phyloP scores from a whole-genome alignment of 2,329 filamentous ascomycete genomes.

The Arthroderma sp. region DNA sequence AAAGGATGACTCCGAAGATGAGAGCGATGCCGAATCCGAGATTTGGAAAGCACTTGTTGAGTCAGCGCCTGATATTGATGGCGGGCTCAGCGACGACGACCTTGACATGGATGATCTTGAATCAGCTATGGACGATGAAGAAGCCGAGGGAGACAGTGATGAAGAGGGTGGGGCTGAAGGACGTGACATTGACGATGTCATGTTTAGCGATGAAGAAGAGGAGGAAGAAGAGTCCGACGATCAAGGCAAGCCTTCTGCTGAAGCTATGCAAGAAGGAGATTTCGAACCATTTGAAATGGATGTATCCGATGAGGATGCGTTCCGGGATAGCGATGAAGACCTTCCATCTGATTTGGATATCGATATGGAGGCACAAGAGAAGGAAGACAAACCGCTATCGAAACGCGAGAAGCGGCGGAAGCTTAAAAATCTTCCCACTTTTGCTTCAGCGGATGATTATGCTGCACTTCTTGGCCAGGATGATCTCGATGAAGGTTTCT shows the following conservation, averaged over 20 bases:
- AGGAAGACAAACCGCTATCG: constrained; percentile 25
- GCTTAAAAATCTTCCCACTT: constrained; percentile 78
- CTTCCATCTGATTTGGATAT: constrained; percentile 38
- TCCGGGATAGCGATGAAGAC: constrained; percentile 41
- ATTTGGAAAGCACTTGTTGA: constrained; percentile 86
- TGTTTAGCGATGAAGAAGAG: constrained; percentile 9
- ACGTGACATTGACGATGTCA: constrained; percentile 20
- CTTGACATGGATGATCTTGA: constrained; percentile 44
- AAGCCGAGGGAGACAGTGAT: constrained; percentile 31
- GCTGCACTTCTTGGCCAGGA: constrained; percentile 68
- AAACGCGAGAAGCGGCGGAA: constrained; percentile 58
- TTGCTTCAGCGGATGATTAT: constrained; percentile 90
- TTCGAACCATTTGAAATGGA: constrained; percentile 34
- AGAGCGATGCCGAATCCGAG: constrained; percentile 53
- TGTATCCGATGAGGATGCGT: constrained; percentile 33
- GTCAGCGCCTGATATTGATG: constrained; percentile 64
- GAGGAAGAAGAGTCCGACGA: constrained; percentile 15
- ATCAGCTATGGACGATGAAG: constrained; percentile 35
- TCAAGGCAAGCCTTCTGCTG: constrained; percentile 13
- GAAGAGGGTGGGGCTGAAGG: constrained; percentile 26
- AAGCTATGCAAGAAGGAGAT: constrained; percentile 42
- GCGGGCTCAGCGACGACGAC: constrained; percentile 45
- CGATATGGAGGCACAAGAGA: constrained; percentile 26
- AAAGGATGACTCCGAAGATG: constrained; percentile 31
- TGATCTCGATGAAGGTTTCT: not conserved